Conservation (phyloP, 176 grass and related monocot species). For the Bromus sterilis region DNA sequence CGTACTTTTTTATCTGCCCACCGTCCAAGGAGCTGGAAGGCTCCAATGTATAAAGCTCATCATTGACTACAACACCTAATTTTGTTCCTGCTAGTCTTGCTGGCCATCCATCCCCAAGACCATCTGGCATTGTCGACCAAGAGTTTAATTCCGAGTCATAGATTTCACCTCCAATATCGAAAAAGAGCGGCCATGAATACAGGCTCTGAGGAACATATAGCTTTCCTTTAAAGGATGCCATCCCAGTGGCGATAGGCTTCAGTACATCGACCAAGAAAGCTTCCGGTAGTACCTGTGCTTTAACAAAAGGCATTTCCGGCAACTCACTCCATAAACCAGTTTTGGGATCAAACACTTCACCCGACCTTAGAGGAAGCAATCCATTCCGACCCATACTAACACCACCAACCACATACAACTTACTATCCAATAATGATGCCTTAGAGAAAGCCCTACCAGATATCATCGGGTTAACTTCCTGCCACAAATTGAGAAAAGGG, state of each 20-base stretch:
- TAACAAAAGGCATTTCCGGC: slow-evolving; percentile 74
- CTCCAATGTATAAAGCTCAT: slow-evolving; percentile 69
- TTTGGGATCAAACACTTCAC: slow-evolving; percentile 79
- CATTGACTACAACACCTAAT: slow-evolving; percentile 56
- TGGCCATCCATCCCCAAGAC: slow-evolving; percentile 90
- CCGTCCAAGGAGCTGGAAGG: slow-evolving; percentile 67
- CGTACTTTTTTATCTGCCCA: slow-evolving; percentile 67
- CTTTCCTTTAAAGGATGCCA: slow-evolving; percentile 50
- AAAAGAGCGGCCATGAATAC: slow-evolving; percentile 88
- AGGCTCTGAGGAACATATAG: slow-evolving; percentile 88
- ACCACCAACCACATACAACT: slow-evolving; percentile 85
- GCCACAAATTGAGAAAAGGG: slow-evolving; percentile 66
- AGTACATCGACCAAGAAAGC: slow-evolving; percentile 80
- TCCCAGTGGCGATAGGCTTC: slow-evolving; percentile 79
- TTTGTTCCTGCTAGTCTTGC: slow-evolving; percentile 73
- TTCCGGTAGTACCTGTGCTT: slow-evolving; percentile 58
- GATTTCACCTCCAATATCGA: slow-evolving; percentile 85
- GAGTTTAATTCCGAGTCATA: slow-evolving; percentile 56
- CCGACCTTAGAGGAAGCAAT: slow-evolving; percentile 61
- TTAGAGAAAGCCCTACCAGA: slow-evolving; percentile 85
- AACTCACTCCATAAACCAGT: slow-evolving; percentile 55
- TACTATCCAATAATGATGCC: slow-evolving; percentile 56
- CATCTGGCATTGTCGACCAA: slow-evolving; percentile 63
- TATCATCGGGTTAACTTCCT: slow-evolving; percentile 64
- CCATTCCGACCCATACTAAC: slow-evolving; percentile 55